Base-by-base conservation (phyloP, 192 early-diverging fungal genomes). In the Pilaira anomala region DNA sequence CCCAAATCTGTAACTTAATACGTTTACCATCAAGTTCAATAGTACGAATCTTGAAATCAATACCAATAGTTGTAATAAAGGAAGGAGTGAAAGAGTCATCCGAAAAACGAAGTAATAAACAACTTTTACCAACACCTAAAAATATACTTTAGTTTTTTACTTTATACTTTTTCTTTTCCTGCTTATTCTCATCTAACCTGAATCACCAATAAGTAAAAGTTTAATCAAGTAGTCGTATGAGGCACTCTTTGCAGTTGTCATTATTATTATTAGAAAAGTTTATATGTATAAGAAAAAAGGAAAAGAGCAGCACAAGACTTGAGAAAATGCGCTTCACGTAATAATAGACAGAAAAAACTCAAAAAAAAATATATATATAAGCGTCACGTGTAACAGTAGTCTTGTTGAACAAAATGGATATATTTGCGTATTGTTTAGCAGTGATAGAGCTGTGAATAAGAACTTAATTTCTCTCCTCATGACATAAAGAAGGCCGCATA, bases 1-100 rank as follows among this genome's bases (percentile, higher is more conserved):
- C 96, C 97, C 97, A 99, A 66, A 99, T 99, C 79, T 99, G 97
- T 40, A 99, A 84, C 80, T 99, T 99, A 75, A 99, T 97, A 63
- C 95, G 88, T 82, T 98, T 98, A 59, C 95, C 97, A 72, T 98
- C 97, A 28, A 99, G 83, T 69, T 99, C 97, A 60, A 99, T 96
- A 22, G 94, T 98, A 62, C 95, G 87, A 75, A 99, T 98, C 82
- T 98, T 97, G 77, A 99, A 99, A 81, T 99, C 97, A 67, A 99
- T 98, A 46, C 97, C 97, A 69, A 99, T 98, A 50, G 97, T 99
- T 55, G 97, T 98, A 75, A 99, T 99, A 80, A 98, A 99, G 39
- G 94, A 96, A 29, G 97, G 97, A 30, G 97, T 98, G 72, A 99
- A 99, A 51, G 93, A 94, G 80, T 99, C 96, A 79, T 99, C 96